phyloP scores from a whole-genome alignment of 2,329 filamentous ascomycete species.

The Reticulascus tulasneorum region DNA sequence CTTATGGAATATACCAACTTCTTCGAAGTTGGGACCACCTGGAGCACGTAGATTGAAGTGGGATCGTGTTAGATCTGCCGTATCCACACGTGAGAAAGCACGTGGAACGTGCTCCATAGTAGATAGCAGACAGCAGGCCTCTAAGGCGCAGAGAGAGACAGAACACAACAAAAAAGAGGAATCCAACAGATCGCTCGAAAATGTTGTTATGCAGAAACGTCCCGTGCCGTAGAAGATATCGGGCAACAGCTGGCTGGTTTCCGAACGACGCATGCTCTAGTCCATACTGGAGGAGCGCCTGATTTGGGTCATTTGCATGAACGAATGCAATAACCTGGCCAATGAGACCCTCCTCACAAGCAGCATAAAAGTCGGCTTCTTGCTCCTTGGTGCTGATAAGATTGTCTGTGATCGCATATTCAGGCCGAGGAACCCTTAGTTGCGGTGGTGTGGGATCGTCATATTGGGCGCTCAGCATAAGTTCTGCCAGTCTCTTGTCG shows the following conservation, averaged over 20 bases:
- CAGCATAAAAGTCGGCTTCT: background rate
- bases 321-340: background rate
- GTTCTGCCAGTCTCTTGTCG: no score
- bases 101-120: no score
- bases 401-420: background rate
- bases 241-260: constrained; percentile 1
- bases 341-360: background rate
- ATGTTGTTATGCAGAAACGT: background rate
- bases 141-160: no score
- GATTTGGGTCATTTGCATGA: background rate
- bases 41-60: no score
- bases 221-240: background rate
- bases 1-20: no score
- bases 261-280: constrained; percentile 2
- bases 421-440: background rate
- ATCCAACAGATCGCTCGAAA: constrained; percentile 1
- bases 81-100: no score
- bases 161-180: no score
- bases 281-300: constrained; percentile 3
- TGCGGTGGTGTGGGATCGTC: background rate
- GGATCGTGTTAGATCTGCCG: no score
- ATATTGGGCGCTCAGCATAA: no score
- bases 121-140: no score
- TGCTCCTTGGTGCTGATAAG: background rate
- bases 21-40: no score